Percentiles rank a stretch among this genome's conserved stretches.
Conservation (phyloP, 1,284 basidiomycete species). For the Vanrija humicola region DNA sequence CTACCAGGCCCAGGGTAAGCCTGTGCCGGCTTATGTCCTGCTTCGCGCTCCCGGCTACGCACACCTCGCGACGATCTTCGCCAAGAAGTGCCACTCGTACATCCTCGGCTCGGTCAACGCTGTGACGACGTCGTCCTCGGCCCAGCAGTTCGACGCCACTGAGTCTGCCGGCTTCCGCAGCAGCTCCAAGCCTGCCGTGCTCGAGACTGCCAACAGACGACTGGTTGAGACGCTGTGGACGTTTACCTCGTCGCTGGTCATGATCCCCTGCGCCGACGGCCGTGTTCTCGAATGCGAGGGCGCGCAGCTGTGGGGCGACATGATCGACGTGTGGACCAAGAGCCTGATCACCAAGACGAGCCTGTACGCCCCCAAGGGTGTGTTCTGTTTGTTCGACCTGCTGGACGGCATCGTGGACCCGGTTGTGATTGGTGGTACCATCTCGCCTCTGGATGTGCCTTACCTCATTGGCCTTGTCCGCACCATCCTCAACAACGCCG, state of each 20-base stretch:
- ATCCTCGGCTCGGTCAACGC: slow-evolving; percentile 51
- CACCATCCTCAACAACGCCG: slow-evolving; percentile 51
- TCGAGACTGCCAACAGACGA: slow-evolving; percentile 53
- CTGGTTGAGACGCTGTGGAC: slow-evolving; percentile 52
- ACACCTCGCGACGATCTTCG: slow-evolving; percentile 49
- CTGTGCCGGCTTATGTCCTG: slow-evolving; percentile 41
- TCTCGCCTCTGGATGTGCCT: slow-evolving; percentile 48
- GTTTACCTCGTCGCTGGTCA: slow-evolving; percentile 42
- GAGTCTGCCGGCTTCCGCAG: slow-evolving; percentile 53
- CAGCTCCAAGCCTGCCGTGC: slow-evolving; percentile 52
- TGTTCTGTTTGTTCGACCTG: slow-evolving; percentile 52
- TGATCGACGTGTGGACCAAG: slow-evolving; percentile 52
- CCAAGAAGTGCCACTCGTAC: slow-evolving; percentile 50
- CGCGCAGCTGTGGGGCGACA: slow-evolving; percentile 48
- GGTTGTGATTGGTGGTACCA: slow-evolving; percentile 19
- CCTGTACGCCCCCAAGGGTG: slow-evolving; percentile 53
- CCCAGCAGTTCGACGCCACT: slow-evolving; percentile 50
- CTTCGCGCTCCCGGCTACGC: slow-evolving; percentile 52
- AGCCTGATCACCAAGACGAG: slow-evolving; percentile 51
- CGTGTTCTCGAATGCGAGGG: slow-evolving; percentile 44
- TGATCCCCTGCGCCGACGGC: slow-evolving; percentile 27
- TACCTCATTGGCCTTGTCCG: slow-evolving; percentile 51
- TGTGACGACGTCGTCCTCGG: slow-evolving; percentile 48
- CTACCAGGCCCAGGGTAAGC: slow-evolving; percentile 34
- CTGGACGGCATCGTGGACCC: slow-evolving; percentile 47